Percentiles rank a stretch among this genome's conserved stretches.
These are phyloP conservation scores for Cylindrodendrum hubeiense DNA, from an alignment of 2,329 filamentous ascomycete genomes.

Conservation along the genomic window DNA sequence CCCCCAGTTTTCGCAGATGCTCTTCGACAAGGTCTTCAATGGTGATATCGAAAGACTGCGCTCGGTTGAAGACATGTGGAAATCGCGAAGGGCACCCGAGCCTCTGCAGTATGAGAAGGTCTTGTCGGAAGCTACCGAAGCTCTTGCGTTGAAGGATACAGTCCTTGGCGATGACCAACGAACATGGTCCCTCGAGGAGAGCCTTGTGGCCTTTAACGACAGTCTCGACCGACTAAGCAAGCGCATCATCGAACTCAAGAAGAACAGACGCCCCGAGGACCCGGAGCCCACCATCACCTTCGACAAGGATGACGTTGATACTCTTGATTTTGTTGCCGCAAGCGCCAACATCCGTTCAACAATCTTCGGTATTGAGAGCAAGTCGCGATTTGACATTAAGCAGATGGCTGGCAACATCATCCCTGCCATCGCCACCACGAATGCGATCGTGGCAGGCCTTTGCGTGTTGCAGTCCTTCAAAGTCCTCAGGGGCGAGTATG, in stretches of 20 bases:
- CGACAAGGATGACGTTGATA: slow-evolving; percentile 97
- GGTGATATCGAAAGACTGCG: slow-evolving; percentile 85
- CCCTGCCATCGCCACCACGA: slow-evolving; percentile 96
- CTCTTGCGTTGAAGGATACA: slow-evolving; percentile 64
- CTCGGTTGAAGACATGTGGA: slow-evolving; percentile 98
- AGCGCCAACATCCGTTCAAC: slow-evolving; percentile 90
- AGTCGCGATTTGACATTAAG: slow-evolving; percentile 96
- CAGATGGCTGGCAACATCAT: slow-evolving; percentile 99
- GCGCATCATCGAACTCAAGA: slow-evolving; percentile 75
- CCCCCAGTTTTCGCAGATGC: slow-evolving; percentile 78
- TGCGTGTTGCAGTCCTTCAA: slow-evolving; percentile 96
- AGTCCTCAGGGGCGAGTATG: slow-evolving; percentile 79
- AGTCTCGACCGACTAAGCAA: slow-evolving; percentile 83
- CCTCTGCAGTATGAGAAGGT: slow-evolving; percentile 77
- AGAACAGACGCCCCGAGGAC: slow-evolving; percentile 58
- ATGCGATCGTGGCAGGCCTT: slow-evolving; percentile 93
- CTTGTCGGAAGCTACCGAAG: slow-evolving; percentile 62
- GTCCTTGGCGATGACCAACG: slow-evolving; percentile 77
- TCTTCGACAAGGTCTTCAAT: slow-evolving; percentile 95
- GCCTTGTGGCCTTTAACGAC: slow-evolving; percentile 87
- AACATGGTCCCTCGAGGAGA: slow-evolving; percentile 86
- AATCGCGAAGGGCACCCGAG: slow-evolving; percentile 79
- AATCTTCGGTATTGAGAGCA: slow-evolving; percentile 89
- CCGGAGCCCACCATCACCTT: slow-evolving; percentile 81
- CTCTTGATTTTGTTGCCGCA: slow-evolving; percentile 92